These are phyloP conservation scores for Mycena indigotica DNA, from an alignment of 768 basidiomycete genomes.

Conservation along the genomic window DNA sequence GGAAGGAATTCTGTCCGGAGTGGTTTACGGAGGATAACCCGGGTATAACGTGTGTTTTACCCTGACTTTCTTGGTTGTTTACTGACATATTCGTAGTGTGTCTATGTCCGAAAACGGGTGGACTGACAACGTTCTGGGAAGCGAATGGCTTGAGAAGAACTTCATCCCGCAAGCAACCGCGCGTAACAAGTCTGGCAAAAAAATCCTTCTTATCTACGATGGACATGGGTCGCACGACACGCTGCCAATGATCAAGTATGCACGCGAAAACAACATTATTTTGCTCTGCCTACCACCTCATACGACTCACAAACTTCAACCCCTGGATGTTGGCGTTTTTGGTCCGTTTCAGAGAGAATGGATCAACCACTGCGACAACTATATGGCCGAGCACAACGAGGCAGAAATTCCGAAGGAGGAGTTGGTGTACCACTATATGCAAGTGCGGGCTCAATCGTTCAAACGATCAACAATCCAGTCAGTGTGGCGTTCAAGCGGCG, in stretches of 20 bases:
- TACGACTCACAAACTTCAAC: constrained; percentile 37
- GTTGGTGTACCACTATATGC: background rate
- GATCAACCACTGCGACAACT: constrained; percentile 20
- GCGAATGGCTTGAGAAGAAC: constrained; percentile 22
- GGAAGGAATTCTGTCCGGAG: constrained; percentile 17
- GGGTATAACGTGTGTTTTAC: background rate
- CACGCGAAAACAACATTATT: constrained; percentile 27
- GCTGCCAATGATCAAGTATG: constrained; percentile 15
- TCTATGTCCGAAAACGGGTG: constrained; percentile 27
- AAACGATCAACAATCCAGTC: background rate
- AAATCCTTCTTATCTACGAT: constrained; percentile 28
- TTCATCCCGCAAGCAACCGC: constrained; percentile 22
- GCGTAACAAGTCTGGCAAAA: background rate
- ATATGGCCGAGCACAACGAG: background rate
- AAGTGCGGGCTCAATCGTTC: background rate
- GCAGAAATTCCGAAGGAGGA: background rate
- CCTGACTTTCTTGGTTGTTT: background rate
- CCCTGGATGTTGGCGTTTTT: constrained; percentile 38
- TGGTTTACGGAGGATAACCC: constrained; percentile 27
- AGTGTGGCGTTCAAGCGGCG: background rate
- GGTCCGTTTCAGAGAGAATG: constrained; percentile 27
- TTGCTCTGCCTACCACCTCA: constrained; percentile 34
- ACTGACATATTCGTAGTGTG: constrained; percentile 13
- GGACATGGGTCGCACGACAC: constrained; percentile 27
- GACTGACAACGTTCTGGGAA: constrained; percentile 22